These are phyloP conservation scores for Eucalyptus marginata DNA, from an alignment of 345 rosid species.

Conservation along the genomic window DNA sequence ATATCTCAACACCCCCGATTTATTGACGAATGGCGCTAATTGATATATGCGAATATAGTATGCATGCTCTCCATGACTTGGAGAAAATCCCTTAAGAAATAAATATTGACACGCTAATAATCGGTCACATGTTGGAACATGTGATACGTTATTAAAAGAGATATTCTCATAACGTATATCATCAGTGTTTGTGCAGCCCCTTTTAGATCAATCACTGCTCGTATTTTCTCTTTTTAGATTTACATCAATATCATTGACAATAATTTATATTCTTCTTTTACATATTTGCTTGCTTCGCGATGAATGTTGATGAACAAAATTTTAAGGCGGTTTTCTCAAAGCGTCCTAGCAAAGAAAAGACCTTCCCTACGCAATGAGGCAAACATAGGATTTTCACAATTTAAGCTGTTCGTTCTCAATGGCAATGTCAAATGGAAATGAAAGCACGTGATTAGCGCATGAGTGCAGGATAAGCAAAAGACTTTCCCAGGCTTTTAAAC, in stretches of 20 bases:
- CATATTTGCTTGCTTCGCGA: background rate
- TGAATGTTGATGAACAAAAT: background rate
- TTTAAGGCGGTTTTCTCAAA: background rate
- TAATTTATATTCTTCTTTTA: background rate
- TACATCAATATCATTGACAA: background rate
- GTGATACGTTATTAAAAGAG: background rate
- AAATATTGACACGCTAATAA: fast-evolving
- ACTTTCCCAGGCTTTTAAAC: background rate
- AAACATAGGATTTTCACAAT: background rate
- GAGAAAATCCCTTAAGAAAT: background rate
- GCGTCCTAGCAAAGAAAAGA: background rate
- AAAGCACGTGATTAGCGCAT: background rate
- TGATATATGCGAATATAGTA: fast-evolving
- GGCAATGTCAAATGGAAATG: background rate
- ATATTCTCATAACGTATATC: background rate
- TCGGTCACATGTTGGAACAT: background rate
- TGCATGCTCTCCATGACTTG: fast-evolving
- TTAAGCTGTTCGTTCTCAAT: background rate
- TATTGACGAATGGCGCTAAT: fast-evolving
- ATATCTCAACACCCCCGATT: background rate
- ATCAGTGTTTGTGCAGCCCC: background rate
- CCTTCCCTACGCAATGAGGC: background rate
- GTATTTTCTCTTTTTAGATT: background rate
- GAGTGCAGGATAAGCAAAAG: background rate
- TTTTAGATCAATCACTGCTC: background rate